A percentile compares a stretch with the other conserved stretches of the same genome.
Conservation (phyloP, 2,329 filamentous ascomycete genomes). For the Bipolaris victoriae region DNA sequence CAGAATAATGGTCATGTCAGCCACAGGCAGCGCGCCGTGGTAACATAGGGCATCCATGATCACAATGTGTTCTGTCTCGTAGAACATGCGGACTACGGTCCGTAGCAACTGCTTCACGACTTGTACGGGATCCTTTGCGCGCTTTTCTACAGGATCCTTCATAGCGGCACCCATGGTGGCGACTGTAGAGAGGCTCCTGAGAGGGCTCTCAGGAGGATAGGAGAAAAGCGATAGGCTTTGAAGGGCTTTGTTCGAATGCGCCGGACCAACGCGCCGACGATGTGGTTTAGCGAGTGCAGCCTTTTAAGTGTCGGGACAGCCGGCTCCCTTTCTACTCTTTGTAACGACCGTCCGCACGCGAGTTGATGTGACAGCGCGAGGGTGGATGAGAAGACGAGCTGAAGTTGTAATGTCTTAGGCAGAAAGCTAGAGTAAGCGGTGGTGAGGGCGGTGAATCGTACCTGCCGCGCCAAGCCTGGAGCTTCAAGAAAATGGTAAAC, state of each 20-base stretch:
- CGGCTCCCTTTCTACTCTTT: constrained; percentile 9
- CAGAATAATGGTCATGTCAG: constrained; percentile 85
- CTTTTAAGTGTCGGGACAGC: constrained; percentile 1
- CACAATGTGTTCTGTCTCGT: constrained; percentile 81
- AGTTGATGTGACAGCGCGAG: constrained; percentile 20
- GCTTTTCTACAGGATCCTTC: constrained; percentile 55
- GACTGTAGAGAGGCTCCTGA: background rate
- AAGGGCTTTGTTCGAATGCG: constrained; percentile 20
- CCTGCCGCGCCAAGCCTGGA: constrained; percentile 32
- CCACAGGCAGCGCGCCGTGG: constrained; percentile 80
- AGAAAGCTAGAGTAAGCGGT: constrained; percentile 9
- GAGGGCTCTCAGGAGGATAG: background rate
- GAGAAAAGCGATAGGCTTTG: constrained; percentile 1
- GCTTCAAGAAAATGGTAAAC: constrained; percentile 28
- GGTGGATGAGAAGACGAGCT: constrained; percentile 15
- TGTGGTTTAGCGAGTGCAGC: background rate
- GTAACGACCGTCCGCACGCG: constrained; percentile 18
- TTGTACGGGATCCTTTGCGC: constrained; percentile 57
- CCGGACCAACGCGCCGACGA: constrained; percentile 6
- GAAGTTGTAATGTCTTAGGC: constrained; percentile 7
- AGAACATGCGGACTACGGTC: constrained; percentile 85
- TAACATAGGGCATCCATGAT: constrained; percentile 80
- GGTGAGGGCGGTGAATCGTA: constrained; percentile 29
- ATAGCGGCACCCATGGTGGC: constrained; percentile 21
- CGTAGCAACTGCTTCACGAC: constrained; percentile 80